Conservation (phyloP, 2,329 filamentous ascomycete species). For the Xenoacremonium recifei region DNA sequence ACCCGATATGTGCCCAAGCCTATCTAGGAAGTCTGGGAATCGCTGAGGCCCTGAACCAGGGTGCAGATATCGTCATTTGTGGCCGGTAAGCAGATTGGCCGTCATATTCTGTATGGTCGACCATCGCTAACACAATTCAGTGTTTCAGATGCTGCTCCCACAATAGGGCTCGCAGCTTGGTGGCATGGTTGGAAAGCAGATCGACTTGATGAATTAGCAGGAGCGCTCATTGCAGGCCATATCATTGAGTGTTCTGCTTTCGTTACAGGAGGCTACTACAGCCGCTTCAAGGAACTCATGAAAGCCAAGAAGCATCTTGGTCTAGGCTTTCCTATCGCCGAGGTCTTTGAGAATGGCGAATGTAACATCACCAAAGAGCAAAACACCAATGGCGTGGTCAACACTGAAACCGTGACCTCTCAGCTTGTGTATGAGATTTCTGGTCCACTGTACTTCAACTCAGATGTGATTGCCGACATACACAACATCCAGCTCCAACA, state of each 20-base stretch:
- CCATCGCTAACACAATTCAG: slow-evolving; percentile 16
- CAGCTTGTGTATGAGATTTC: slow-evolving; percentile 39
- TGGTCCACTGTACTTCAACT: slow-evolving; percentile 37
- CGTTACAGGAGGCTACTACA: slow-evolving; percentile 11
- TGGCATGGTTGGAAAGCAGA: slow-evolving; percentile 49
- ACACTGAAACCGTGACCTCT: slow-evolving; percentile 23
- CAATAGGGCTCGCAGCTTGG: slow-evolving; percentile 51
- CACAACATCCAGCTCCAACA: slow-evolving; percentile 44
- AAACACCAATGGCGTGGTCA: slow-evolving; percentile 20
- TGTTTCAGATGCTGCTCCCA: slow-evolving; percentile 46
- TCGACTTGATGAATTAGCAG: slow-evolving; percentile 45
- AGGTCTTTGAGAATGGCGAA: slow-evolving; percentile 43
- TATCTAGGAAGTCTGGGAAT: slow-evolving; percentile 21
- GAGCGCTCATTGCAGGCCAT: slow-evolving; percentile 42
- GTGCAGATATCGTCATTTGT: slow-evolving; percentile 5
- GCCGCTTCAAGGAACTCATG: slow-evolving; percentile 9
- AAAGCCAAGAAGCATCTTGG: slow-evolving; percentile 23
- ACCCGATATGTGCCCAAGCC: slow-evolving; percentile 19
- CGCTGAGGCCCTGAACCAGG: slow-evolving; percentile 1
- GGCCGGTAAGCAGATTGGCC: slow-evolving; percentile 5
- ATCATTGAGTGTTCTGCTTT: slow-evolving; percentile 12
- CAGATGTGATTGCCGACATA: slow-evolving; percentile 35
- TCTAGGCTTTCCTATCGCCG: slow-evolving; percentile 48
- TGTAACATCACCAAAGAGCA: slow-evolving; percentile 26
- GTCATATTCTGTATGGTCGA: not conserved